A percentile compares a stretch with the other conserved stretches of the same genome.
These are phyloP conservation scores for Amphicarpaea edgeworthii DNA, from an alignment of 306 rosid genomes.

Conservation along the genomic window DNA sequence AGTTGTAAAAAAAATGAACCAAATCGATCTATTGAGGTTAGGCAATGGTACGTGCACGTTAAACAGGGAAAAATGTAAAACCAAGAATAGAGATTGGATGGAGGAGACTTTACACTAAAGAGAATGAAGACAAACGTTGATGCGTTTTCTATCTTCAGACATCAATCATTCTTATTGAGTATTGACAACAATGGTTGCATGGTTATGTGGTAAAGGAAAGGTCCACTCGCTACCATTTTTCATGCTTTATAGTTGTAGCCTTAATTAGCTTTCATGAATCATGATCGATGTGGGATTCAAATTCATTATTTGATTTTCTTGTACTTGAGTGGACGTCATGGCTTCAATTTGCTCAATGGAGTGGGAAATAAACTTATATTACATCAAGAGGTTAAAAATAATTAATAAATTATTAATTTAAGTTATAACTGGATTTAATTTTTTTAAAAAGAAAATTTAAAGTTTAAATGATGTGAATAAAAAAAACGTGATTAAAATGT, in stretches of 20 bases:
- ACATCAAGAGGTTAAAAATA: neutral
- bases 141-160: constrained; percentile 5
- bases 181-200: neutral
- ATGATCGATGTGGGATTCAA: neutral
- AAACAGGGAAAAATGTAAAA: neutral
- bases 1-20: neutral
- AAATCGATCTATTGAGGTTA: neutral
- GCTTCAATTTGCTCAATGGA: neutral
- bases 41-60: neutral
- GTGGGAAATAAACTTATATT: neutral
- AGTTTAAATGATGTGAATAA: too few relatives aligned
- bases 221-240: neutral
- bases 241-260: neutral
- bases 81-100: neutral
- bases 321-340: neutral
- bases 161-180: constrained; percentile 10
- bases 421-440: too few relatives aligned
- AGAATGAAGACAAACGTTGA: neutral
- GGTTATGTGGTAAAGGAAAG: neutral
- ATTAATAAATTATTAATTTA: too few relatives aligned
- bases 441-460: too few relatives aligned
- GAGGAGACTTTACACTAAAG: neutral
- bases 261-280: neutral
- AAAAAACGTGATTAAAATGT: too few relatives aligned
- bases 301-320: neutral